Evolutionary conservation across 2,329 filamentous ascomycete species (phyloP).

Genomic region (Piedraia hortae): DNA sequence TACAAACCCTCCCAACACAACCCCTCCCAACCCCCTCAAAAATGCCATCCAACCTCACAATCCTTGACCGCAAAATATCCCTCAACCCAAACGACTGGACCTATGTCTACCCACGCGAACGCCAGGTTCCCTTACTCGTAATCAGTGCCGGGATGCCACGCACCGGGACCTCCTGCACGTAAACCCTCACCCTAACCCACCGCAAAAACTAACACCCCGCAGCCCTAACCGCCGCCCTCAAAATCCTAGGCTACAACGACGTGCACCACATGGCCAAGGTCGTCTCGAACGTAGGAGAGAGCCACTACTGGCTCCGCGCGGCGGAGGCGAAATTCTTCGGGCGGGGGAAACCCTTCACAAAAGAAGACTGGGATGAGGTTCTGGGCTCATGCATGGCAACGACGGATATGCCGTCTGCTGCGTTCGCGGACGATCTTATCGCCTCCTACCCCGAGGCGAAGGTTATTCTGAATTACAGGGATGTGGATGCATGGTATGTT

Average conservation of each 20-base stretch:
- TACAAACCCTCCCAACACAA: too few species aligned
- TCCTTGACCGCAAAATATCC: neutral
- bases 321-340: neutral
- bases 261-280: neutral
- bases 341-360: neutral
- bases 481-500: constrained; percentile 5
- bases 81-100: neutral
- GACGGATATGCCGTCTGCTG: constrained; percentile 10
- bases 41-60: neutral
- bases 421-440: constrained; percentile 14
- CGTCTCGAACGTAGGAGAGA: neutral
- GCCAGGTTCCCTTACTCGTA: constrained; percentile 1
- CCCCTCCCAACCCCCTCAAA: too few species aligned
- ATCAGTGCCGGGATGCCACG: constrained; percentile 1
- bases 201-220: neutral
- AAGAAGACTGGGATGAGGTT: constrained; percentile 6
- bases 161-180: constrained; percentile 1
- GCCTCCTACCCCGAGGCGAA: constrained; percentile 14
- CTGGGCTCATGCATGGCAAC: constrained; percentile 10
- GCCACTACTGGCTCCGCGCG: neutral
- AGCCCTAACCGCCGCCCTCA: constrained; percentile 1
- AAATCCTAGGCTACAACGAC: constrained; percentile 1
- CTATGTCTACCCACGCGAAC: neutral
- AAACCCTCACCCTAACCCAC: neutral
- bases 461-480: constrained; percentile 11